Evolutionary conservation across 768 basidiomycete genomes (phyloP), one percentile per base, ranked within the genome.

Genomic region (Leccinum longicurvipes): DNA sequence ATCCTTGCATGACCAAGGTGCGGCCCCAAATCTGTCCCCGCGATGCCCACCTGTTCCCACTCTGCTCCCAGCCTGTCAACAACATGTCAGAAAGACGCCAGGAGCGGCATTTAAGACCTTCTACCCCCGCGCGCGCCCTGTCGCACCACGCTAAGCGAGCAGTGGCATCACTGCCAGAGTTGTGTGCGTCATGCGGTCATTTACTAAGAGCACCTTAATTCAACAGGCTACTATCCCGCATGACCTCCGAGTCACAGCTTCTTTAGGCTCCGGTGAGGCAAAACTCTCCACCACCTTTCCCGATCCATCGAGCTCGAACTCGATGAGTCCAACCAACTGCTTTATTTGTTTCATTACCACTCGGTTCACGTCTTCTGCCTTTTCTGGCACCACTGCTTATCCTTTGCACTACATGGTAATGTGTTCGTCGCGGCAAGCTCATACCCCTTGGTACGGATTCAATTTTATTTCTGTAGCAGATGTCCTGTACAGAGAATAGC

Each of bases 401-500:
- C 11, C 11, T 19, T 47, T 12, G 24, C 46, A 25, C 17, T 24
- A 11, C 46, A 3, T 2, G 46, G 15, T 7, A 10, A n/a, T n/a
- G 15, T 44, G 17, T n/a, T 25, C 27, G 6, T 19, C 15, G 24
- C 9, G 44, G n/a, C 44, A 25, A 25, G 36, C n/a, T 39, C 36
- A 10, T n/a, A 10, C 8, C 8, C 34, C 17, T 39, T 39, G n/a
- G 36, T 42, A 42, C 12, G 12, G 19, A 3, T 11, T 6, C 14
- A 45, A 24, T 47, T 54, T 51, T 50, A 39, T 56, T 56, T 34
- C 54, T 47, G 27, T 39, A 51, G 19, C 24, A 4, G 49, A 48
- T 27, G 17, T 46, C 47, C 46, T 63, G 19, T 53, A 66, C 63
- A 63, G 44, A 64, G 42, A 63, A 39, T 29, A 49, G 17, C 21